These are phyloP conservation scores for Leccinum aurantiacum DNA, from an alignment of 768 basidiomycete genomes.

Conservation along the genomic window DNA sequence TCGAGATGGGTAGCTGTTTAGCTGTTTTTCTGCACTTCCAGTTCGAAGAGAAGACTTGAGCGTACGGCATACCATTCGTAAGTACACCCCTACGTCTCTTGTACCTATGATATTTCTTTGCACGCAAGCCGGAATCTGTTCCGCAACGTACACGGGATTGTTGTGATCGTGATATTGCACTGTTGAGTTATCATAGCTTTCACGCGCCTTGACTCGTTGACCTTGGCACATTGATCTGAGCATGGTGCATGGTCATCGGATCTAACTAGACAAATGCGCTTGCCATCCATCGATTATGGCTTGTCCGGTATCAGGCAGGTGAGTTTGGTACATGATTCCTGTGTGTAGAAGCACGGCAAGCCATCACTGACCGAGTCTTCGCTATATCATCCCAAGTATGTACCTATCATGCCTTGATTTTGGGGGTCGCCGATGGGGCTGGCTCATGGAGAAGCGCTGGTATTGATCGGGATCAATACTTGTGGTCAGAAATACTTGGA, in stretches of 20 bases:
- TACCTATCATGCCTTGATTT: neutral
- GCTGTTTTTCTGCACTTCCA: constrained; percentile 17
- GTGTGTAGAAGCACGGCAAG: neutral
- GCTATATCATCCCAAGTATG: neutral
- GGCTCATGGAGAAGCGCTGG: neutral
- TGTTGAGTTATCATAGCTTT: constrained; percentile 29
- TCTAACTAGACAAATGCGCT: neutral
- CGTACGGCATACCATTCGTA: constrained; percentile 41
- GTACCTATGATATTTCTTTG: constrained; percentile 40
- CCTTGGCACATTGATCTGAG: constrained; percentile 26
- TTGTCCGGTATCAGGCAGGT: neutral
- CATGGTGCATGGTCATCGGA: neutral
- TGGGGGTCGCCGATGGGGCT: neutral
- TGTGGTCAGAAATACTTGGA: too few relatives aligned
- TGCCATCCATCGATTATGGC: neutral
- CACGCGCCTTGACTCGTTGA: constrained; percentile 19
- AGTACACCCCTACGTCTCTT: constrained; percentile 53
- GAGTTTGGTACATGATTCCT: neutral
- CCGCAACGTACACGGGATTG: neutral
- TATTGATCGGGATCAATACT: neutral
- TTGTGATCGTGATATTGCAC: constrained; percentile 2
- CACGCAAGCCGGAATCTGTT: constrained; percentile 16
- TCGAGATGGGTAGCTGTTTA: constrained; percentile 27
- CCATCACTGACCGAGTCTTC: too few relatives aligned
- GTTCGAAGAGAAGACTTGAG: constrained; percentile 22